These are phyloP conservation scores for Poterioochromonas sp. DNA, from an alignment of 352 stramenopile species.

Conservation along the genomic window DNA sequence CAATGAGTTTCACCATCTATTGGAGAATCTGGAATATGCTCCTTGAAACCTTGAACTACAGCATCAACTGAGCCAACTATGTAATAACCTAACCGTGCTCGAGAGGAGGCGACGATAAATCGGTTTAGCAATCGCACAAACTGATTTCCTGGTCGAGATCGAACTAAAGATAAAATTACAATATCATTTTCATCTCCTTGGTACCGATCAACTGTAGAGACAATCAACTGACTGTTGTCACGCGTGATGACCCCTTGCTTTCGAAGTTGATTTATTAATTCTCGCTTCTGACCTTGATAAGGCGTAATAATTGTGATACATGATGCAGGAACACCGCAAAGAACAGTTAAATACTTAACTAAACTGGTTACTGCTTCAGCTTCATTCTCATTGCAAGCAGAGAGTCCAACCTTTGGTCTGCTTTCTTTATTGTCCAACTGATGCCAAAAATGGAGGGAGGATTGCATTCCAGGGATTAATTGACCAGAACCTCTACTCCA, in stretches of 20 bases:
- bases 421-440: not conserved
- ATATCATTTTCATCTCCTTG: constrained; percentile 36
- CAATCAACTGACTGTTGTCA: not conserved
- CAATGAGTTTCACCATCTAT: not conserved
- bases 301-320: constrained; percentile 28
- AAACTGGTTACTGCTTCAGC: constrained; percentile 1
- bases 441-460: constrained; percentile 22
- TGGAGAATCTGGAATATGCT: not conserved
- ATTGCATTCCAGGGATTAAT: not conserved
- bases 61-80: constrained; percentile 15
- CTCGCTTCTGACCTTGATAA: constrained; percentile 23
- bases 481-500: not conserved
- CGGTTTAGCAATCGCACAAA: constrained; percentile 25
- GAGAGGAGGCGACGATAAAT: constrained; percentile 29
- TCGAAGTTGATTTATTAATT: constrained; percentile 4
- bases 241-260: not conserved
- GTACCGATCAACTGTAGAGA: constrained; percentile 33
- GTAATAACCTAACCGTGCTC: constrained; percentile 26
- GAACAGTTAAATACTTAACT: not conserved
- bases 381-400: constrained; percentile 32
- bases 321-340: constrained; percentile 15
- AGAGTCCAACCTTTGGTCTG: constrained; percentile 18
- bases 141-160: constrained; percentile 1
- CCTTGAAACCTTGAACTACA: not conserved
- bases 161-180: constrained; percentile 31